Base-by-base conservation (phyloP, 352 stramenopile species). In the Phytophthora colocasiae region DNA sequence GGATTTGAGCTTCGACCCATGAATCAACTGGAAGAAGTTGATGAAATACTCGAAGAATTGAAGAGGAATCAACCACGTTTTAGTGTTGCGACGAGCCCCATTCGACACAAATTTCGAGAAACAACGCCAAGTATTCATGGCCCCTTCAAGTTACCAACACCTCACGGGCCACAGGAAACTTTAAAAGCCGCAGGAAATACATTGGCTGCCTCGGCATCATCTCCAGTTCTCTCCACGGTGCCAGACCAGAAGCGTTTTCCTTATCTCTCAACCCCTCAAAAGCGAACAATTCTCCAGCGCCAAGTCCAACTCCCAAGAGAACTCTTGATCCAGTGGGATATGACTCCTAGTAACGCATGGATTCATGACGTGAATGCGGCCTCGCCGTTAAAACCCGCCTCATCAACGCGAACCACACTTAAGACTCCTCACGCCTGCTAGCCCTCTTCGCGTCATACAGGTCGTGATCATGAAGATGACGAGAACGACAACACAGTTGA, bases 1-100 rank as follows among this genome's bases (percentile, higher is more conserved):
- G 72, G 72, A 1, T 80, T 73, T 29, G 60, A 69, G 32, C 34
- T 77, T 6, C 58, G 62, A 3, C 69, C 60, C 17, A 4, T 19
- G 0, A 41, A 29, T 14, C 65, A 75, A 29, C 48, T 78, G 6
- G 52, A 66, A 5, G 32, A 27, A 9, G 31, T 80, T 0, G 57
- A 78, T 41, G 31, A 52, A 29, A 52, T 69, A 27, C 19, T 71
- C 1, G 8, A 36, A 8, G 3, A 36, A 10, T 8, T 15, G 26
- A 58, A 41, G 14, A 61, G 9, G n/a, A 54, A 19, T 8, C 50
- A 68, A 17, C 62, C 62, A 9, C 61, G 55, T 29, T 71, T 58
- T 46, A 61, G 41, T 32, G 31, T 36, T 10, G 31, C 31, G 12
- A 36, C 1, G 31, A 61, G 45, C 12, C 29, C 41, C 12, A 12